A percentile compares a stretch with the other conserved stretches of the same genome.
These are phyloP conservation scores for Paramecium primaurelia DNA, from an alignment of 73 alveolate genomes.

Conservation along the genomic window DNA sequence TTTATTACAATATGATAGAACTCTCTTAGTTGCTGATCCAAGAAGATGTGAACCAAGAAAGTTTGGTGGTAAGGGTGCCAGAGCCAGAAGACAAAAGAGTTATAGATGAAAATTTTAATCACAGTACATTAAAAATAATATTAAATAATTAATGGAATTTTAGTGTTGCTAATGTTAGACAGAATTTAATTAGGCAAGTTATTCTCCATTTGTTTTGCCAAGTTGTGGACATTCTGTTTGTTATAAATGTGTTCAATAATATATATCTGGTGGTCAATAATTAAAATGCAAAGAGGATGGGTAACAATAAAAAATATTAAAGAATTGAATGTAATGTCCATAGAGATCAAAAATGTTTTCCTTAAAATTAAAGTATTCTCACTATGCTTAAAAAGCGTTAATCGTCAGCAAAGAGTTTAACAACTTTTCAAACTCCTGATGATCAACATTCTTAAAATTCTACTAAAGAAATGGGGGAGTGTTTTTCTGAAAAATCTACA, in stretches of 20 bases:
- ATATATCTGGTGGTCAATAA: background rate
- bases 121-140: background rate
- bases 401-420: background rate
- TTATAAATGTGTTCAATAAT: background rate
- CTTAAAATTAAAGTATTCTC: background rate
- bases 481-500: background rate
- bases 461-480: background rate
- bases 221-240: background rate
- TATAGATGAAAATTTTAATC: slow-evolving; percentile 69
- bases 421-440: background rate
- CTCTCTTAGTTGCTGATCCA: slow-evolving; percentile 97
- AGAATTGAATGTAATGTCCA: background rate
- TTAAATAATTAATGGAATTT: background rate
- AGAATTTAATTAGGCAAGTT: background rate
- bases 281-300: background rate
- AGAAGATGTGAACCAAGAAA: slow-evolving; percentile 99
- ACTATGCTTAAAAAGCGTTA: background rate
- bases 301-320: background rate
- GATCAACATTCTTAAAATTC: background rate
- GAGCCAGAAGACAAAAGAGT: slow-evolving; percentile 92
- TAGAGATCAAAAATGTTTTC: background rate
- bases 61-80: slow-evolving; percentile 97
- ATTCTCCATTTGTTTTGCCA: background rate
- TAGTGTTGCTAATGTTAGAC: background rate
- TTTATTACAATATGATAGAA: slow-evolving; percentile 95